Evolutionary conservation across 2,329 filamentous ascomycete species (phyloP).

Genomic region (Fusarium napiforme): DNA sequence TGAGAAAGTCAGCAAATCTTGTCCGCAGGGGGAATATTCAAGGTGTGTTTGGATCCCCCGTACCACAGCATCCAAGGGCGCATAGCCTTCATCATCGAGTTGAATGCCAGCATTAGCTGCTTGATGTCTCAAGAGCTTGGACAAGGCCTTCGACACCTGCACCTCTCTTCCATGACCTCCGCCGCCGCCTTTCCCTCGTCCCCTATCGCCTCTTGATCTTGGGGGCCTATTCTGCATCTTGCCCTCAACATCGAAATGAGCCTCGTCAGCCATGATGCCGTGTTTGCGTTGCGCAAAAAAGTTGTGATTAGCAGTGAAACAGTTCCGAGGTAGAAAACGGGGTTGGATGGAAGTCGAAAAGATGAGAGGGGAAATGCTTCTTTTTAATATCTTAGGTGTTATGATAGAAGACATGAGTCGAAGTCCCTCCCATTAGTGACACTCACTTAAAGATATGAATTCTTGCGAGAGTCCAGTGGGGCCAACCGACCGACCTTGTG

Average conservation of each 20-base stretch:
- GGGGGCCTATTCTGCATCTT: constrained; percentile 34
- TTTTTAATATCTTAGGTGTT: background rate
- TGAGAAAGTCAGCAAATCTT: constrained; percentile 4
- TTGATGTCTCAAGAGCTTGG: constrained; percentile 66
- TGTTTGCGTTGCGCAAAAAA: background rate
- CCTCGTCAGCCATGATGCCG: constrained; percentile 34
- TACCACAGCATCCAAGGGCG: constrained; percentile 67
- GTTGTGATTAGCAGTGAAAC: background rate
- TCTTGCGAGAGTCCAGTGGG: constrained; percentile 11
- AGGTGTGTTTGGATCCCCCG: background rate
- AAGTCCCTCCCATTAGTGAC: background rate
- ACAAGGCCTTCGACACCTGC: constrained; percentile 65
- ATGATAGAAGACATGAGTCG: constrained; percentile 10
- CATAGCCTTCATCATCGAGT: constrained; percentile 70
- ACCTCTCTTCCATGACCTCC: constrained; percentile 55
- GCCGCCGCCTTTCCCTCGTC: constrained; percentile 45
- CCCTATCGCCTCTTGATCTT: constrained; percentile 32
- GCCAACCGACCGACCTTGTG: background rate
- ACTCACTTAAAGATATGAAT: background rate
- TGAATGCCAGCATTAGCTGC: constrained; percentile 65
- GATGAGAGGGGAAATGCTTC: background rate
- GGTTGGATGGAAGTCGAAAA: background rate
- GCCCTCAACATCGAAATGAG: constrained; percentile 41
- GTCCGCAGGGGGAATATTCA: too few species aligned
- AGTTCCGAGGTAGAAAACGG: background rate